These are phyloP conservation scores for Cadophora luteo-olivacea DNA, from an alignment of 2,329 filamentous ascomycete species.

Conservation along the genomic window DNA sequence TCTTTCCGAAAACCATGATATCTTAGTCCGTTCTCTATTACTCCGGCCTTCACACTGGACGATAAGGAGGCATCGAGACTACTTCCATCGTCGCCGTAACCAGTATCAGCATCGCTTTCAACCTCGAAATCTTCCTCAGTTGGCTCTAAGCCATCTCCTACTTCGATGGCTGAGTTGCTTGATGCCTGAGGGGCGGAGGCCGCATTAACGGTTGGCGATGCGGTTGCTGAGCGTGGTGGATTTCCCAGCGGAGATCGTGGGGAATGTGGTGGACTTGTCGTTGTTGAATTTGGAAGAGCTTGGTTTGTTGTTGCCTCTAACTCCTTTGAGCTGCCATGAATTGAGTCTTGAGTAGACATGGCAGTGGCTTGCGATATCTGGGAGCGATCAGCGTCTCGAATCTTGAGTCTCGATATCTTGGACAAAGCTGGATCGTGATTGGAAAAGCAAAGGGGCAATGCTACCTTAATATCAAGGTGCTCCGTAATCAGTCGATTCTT, in stretches of 20 bases:
- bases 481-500: neutral
- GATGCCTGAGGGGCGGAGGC: neutral
- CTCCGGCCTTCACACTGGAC: neutral
- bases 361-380: neutral
- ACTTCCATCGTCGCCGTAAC: neutral
- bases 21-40: conserved; percentile 6
- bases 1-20: conserved; percentile 11
- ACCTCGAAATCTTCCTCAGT: neutral
- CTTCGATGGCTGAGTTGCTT: neutral
- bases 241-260: neutral
- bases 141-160: conserved; percentile 5
- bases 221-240: conserved; percentile 1
- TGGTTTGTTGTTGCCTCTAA: neutral
- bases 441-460: neutral
- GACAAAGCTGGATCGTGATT: neutral
- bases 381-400: neutral
- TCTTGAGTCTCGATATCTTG: neutral
- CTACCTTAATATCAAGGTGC: neutral
- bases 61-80: conserved; percentile 1
- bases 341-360: neutral
- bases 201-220: neutral
- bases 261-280: neutral
- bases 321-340: neutral
- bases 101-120: conserved; percentile 13
- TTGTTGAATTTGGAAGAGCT: neutral